These are phyloP conservation scores for Penicillium sp. DNA, from an alignment of 2,329 filamentous ascomycete genomes.

Conservation along the genomic window DNA sequence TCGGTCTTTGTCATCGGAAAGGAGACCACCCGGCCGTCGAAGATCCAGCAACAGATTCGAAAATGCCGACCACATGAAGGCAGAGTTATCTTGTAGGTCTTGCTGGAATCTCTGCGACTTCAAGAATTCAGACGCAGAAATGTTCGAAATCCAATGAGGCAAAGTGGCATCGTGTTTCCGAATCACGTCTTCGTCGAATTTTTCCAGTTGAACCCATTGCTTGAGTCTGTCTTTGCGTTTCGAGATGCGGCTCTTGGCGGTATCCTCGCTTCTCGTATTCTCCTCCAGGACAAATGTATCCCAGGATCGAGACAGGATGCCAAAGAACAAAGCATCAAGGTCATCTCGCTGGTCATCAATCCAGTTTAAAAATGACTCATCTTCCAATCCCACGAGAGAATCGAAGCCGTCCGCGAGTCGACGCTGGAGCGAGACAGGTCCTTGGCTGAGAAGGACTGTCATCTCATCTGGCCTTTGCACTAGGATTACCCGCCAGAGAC, in stretches of 20 bases:
- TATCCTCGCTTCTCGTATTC: slow-evolving; percentile 76
- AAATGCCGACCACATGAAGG: slow-evolving; percentile 73
- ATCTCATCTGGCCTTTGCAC: slow-evolving; percentile 90
- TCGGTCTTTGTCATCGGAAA: slow-evolving; percentile 61
- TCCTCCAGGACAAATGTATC: slow-evolving; percentile 81
- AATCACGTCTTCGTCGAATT: slow-evolving; percentile 67
- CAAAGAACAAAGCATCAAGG: slow-evolving; percentile 79
- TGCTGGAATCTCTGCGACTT: slow-evolving; percentile 87
- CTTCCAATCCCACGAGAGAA: slow-evolving; percentile 82
- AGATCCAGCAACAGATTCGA: slow-evolving; percentile 76
- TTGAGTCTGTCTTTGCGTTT: slow-evolving; percentile 81
- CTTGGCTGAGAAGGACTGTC: slow-evolving; percentile 68
- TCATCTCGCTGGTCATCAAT: slow-evolving; percentile 77
- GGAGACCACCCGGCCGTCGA: slow-evolving; percentile 74
- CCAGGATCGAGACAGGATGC: slow-evolving; percentile 77
- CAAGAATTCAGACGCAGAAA: slow-evolving; percentile 85
- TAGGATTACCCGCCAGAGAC: slow-evolving; percentile 85
- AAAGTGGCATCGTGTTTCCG: slow-evolving; percentile 84
- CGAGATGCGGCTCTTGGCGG: slow-evolving; percentile 64
- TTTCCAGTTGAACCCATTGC: slow-evolving; percentile 71
- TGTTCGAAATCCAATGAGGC: slow-evolving; percentile 90
- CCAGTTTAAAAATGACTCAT: slow-evolving; percentile 83
- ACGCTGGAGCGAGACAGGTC: slow-evolving; percentile 67
- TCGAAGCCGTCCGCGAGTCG: slow-evolving; percentile 74
- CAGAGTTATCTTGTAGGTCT: slow-evolving; percentile 87